Evolutionary conservation across 192 early-diverging fungal genomes (phyloP).

Genomic region (Podila horticola): DNA sequence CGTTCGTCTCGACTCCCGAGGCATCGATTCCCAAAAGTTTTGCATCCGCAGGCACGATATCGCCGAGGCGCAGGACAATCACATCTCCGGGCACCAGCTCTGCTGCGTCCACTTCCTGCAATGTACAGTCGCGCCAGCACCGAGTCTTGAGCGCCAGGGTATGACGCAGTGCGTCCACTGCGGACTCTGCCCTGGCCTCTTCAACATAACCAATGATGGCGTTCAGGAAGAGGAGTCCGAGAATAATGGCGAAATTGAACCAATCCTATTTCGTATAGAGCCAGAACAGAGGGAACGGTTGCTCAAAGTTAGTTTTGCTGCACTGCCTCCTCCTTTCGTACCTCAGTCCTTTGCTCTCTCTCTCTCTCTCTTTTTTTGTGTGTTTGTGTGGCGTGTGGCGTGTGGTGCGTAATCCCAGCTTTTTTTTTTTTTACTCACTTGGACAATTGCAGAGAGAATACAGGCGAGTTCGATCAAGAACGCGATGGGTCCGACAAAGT

Average conservation of each 20-base stretch:
- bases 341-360: too few relatives aligned
- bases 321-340: constrained; percentile 15
- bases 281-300: background rate
- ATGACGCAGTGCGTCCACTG: constrained; percentile 90
- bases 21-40: constrained; percentile 79
- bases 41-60: constrained; percentile 92
- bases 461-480: constrained; percentile 69
- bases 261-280: constrained; percentile 57
- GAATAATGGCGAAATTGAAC: constrained; percentile 85
- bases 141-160: constrained; percentile 89
- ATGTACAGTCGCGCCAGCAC: constrained; percentile 77
- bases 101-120: constrained; percentile 72
- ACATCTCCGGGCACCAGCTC: constrained; percentile 90
- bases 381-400: too few relatives aligned
- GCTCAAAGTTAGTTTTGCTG: too few relatives aligned
- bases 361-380: too few relatives aligned
- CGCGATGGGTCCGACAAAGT: constrained; percentile 71
- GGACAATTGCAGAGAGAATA: constrained; percentile 44
- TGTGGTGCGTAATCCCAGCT: too few relatives aligned
- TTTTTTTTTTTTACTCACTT: constrained; percentile 15
- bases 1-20: constrained; percentile 73
- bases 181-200: constrained; percentile 89
- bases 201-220: constrained; percentile 91
- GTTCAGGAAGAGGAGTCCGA: constrained; percentile 80
- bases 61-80: constrained; percentile 84